Base-by-base conservation (phyloP, 2,329 filamentous ascomycete species). In the Diaporthe vexans region DNA sequence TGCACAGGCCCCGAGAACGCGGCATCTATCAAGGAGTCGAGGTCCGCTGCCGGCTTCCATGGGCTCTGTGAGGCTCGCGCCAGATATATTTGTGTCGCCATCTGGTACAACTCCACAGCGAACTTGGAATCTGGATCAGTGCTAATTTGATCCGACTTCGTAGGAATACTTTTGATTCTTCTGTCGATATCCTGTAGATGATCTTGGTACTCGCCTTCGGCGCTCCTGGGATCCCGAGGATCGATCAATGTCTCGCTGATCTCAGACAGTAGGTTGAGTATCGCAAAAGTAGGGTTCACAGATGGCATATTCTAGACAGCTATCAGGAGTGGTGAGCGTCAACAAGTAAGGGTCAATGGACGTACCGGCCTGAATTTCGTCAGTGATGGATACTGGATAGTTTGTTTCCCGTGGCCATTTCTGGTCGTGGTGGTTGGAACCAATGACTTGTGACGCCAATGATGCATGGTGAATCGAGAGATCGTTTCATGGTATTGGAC, bases 391-490 rank as follows among this genome's bases (percentile, higher is more conserved):
- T 33, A 26, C 11, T 11, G 33, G 11, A 52, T 10, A 4, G 9
- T 21, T 40, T 6, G 29, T 13, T 46, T 19, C 17, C 21, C 37
- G 33, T 15, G 46, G 11, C 7, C 10, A 26, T 26, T 37, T 5
- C 29, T 33, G 46, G 33, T 13, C 4, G 46, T 6, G 5, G 63
- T 24, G 2, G 46, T 35, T 33, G 63, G 46, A 3, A 52, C 21
- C 63, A 67, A 37, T 5, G 63, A 37, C n/a, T 52, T 52, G 46
- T 67, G 46, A 11, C 63, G 63, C 63, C 46, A 67, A 52, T 67
- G 63, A 19, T 67, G 63, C 4, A 67, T 15, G 19, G 63, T 26
- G 5, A 67, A 67, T 7, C 63, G 21, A 13, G 63, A 67, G 26
- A 67, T 52, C 1, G 37, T 40, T 24, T 67, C 63, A 17, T 67